Evolutionary conservation across 768 basidiomycete genomes (phyloP).

Genomic region (Mycena filopes): DNA sequence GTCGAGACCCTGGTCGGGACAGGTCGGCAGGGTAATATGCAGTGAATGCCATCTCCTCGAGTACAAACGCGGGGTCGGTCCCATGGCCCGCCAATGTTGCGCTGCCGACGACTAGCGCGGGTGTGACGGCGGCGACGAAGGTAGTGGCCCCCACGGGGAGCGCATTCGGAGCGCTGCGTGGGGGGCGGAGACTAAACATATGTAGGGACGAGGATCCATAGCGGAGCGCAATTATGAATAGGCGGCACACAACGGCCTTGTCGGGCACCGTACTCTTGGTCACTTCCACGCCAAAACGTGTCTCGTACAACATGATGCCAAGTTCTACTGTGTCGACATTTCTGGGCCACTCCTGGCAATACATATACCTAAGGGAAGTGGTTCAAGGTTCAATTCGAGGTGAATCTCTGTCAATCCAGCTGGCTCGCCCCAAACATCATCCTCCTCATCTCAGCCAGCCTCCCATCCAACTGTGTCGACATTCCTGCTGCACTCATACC

Average conservation of each 20-base stretch:
- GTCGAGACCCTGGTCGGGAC: slow-evolving; percentile 34
- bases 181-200: slow-evolving; percentile 18
- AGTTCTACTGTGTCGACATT: background rate
- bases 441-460: background rate
- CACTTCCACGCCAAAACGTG: background rate
- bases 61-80: slow-evolving; percentile 55
- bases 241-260: background rate
- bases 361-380: too few relatives aligned
- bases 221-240: background rate
- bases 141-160: slow-evolving; percentile 70
- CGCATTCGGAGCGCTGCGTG: slow-evolving; percentile 39
- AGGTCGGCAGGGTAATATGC: slow-evolving; percentile 71
- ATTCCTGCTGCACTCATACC: background rate
- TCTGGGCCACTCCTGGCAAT: too few relatives aligned
- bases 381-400: too few relatives aligned
- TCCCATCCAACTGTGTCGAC: background rate
- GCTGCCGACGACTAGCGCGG: slow-evolving; percentile 52
- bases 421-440: background rate
- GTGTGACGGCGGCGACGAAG: slow-evolving; percentile 41
- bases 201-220: background rate
- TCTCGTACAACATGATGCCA: background rate
- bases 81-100: slow-evolving; percentile 45
- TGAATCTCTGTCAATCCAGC: too few relatives aligned
- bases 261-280: slow-evolving; percentile 8
- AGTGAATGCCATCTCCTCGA: slow-evolving; percentile 74